Percentiles rank a stretch among this genome's conserved stretches.
Evolutionary conservation across 176 grass and related monocot genomes (phyloP).

Genomic region (Leersia perrieri): DNA sequence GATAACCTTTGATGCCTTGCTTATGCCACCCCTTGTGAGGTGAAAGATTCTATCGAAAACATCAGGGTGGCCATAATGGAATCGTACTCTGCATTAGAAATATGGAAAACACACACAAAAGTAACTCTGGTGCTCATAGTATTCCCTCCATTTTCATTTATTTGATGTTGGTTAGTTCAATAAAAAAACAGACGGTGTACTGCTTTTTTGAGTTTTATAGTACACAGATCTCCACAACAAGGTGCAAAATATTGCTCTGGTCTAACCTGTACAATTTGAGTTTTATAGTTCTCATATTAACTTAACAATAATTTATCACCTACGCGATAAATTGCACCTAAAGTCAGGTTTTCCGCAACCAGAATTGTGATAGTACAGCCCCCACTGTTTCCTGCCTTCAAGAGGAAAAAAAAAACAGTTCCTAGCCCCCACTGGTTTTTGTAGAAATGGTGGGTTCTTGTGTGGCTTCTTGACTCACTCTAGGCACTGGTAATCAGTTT

Average conservation of each 20-base stretch:
- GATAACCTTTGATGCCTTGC: conserved; percentile 71
- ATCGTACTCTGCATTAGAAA: conserved; percentile 52
- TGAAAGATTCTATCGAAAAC: conserved; percentile 82
- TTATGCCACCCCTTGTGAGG: conserved; percentile 77
- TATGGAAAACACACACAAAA: not conserved
- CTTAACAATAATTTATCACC: conserved; percentile 11
- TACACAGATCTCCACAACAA: conserved; percentile 18
- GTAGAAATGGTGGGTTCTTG: not conserved
- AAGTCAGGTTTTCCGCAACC: not conserved
- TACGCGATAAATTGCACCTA: not conserved
- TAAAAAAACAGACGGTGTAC: too few relatives aligned
- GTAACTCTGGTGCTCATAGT: not conserved
- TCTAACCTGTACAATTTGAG: not conserved
- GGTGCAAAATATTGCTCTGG: not conserved
- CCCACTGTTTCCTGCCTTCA: too few relatives aligned
- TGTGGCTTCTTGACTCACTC: not conserved
- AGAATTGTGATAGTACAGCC: not conserved
- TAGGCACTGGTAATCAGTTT: not conserved
- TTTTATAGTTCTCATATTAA: not conserved
- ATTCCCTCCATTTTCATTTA: too few relatives aligned
- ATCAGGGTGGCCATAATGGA: conserved; percentile 82
- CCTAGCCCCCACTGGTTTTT: not conserved
- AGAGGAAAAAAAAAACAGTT: too few relatives aligned
- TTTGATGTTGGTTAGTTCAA: too few relatives aligned
- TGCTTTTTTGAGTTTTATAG: too few relatives aligned